A percentile compares a stretch with the other conserved stretches of the same genome.
Conservation (phyloP, 1,284 basidiomycete genomes). For the Mycena sp. region DNA sequence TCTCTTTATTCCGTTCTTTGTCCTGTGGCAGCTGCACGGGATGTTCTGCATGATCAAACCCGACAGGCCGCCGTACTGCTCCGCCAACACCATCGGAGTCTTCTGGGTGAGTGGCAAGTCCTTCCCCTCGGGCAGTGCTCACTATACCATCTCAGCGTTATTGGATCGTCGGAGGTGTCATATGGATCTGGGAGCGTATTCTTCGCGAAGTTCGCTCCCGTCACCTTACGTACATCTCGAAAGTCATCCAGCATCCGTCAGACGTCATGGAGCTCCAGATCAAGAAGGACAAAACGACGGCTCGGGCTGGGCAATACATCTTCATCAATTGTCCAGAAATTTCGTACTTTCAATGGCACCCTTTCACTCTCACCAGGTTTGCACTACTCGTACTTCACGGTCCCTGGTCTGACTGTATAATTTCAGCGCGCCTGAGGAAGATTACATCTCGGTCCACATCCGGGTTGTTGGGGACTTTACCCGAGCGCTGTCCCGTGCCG, state of each 20-base stretch:
- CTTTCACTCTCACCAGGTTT: slow-evolving; percentile 87
- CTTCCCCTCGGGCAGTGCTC: neutral
- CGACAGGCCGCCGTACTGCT: slow-evolving; percentile 88
- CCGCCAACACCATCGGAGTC: slow-evolving; percentile 84
- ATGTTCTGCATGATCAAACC: slow-evolving; percentile 96
- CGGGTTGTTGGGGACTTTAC: slow-evolving; percentile 91
- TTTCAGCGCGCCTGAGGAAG: slow-evolving; percentile 84
- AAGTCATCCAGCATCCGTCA: slow-evolving; percentile 92
- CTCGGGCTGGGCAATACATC: slow-evolving; percentile 88
- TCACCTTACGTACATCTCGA: slow-evolving; percentile 89
- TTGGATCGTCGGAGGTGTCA: slow-evolving; percentile 87
- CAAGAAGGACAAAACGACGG: slow-evolving; percentile 89
- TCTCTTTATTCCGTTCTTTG: slow-evolving; percentile 87
- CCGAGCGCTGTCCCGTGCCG: slow-evolving; percentile 74
- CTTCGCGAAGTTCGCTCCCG: slow-evolving; percentile 88
- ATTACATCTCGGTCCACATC: slow-evolving; percentile 91
- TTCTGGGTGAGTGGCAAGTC: slow-evolving; percentile 80
- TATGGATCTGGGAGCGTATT: slow-evolving; percentile 88
- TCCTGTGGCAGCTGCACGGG: slow-evolving; percentile 91
- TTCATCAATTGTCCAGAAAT: slow-evolving; percentile 88
- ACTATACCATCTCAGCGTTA: slow-evolving; percentile 64
- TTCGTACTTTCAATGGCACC: slow-evolving; percentile 94
- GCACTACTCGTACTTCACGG: slow-evolving; percentile 24
- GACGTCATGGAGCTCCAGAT: slow-evolving; percentile 93
- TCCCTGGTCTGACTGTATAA: neutral